Evolutionary conservation across 352 stramenopile genomes (phyloP).

Genomic region (Globisporangium takayamanum): DNA sequence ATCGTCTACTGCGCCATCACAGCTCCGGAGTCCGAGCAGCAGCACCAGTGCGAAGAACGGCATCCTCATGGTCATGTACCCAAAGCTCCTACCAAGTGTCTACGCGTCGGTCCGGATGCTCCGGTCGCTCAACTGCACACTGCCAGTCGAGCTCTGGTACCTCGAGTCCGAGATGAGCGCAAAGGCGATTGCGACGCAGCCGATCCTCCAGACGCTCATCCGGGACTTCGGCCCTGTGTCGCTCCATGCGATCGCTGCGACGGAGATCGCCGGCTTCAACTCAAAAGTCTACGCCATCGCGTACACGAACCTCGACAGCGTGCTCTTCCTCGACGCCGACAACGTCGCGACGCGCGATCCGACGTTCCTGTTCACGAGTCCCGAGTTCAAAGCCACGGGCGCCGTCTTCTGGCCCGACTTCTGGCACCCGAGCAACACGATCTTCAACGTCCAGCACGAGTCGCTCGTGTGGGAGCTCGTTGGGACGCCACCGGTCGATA

Average conservation of each 20-base stretch:
- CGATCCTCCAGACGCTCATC: conserved; percentile 24
- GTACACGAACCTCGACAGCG: conserved; percentile 56
- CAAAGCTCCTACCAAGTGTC: conserved; percentile 57
- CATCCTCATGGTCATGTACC: conserved; percentile 69
- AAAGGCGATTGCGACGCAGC: conserved; percentile 16
- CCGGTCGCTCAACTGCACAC: conserved; percentile 36
- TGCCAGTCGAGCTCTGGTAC: conserved; percentile 72
- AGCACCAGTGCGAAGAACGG: conserved; percentile 17
- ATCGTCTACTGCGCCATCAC: conserved; percentile 11
- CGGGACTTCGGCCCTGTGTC: conserved; percentile 22
- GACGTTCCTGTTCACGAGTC: conserved; percentile 52
- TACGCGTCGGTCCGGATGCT: conserved; percentile 56
- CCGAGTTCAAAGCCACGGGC: conserved; percentile 32
- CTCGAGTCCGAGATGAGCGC: conserved; percentile 33
- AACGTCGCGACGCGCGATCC: conserved; percentile 58
- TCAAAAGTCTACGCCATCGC: conserved; percentile 68
- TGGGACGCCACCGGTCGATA: conserved; percentile 50
- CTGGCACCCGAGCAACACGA: conserved; percentile 63
- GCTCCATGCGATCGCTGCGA: conserved; percentile 45
- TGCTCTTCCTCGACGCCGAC: conserved; percentile 68
- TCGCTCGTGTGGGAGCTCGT: conserved; percentile 65
- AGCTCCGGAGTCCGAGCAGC: conserved; percentile 2
- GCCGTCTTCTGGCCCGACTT: conserved; percentile 78
- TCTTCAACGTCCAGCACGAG: conserved; percentile 57
- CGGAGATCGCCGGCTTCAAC: conserved; percentile 35